Conservation (phyloP, 768 basidiomycete species). For the Gloeostereum incarnatum region DNA sequence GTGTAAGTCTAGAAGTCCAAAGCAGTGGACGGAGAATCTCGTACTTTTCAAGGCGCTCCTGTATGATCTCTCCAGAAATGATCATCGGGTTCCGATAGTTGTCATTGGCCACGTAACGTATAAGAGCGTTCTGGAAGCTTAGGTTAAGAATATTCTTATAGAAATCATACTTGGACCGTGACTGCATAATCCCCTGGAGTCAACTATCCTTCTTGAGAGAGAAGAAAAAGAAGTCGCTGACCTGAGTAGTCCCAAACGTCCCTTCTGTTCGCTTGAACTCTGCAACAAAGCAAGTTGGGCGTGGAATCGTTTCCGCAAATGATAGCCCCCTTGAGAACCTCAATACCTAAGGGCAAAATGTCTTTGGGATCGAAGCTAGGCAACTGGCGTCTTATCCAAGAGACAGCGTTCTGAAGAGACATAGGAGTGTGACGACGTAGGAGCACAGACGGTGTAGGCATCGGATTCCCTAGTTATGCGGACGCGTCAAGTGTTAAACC, state of each 20-base stretch:
- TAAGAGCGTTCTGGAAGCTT: slow-evolving; percentile 53
- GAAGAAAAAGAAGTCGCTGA: slow-evolving; percentile 23
- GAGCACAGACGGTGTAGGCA: neutral
- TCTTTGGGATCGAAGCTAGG: slow-evolving; percentile 75
- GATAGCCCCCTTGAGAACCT: slow-evolving; percentile 71
- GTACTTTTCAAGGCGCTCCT: slow-evolving; percentile 45
- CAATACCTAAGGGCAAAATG: slow-evolving; percentile 78
- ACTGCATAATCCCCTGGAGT: too few species aligned
- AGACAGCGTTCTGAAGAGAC: slow-evolving; percentile 28
- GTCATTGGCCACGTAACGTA: slow-evolving; percentile 68
- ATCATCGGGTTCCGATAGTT: slow-evolving; percentile 63
- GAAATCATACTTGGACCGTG: slow-evolving; percentile 71
- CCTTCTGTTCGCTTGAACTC: slow-evolving; percentile 77
- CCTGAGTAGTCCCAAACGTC: slow-evolving; percentile 70
- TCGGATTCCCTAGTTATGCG: neutral
- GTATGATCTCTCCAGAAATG: slow-evolving; percentile 52
- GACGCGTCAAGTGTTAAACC: too few species aligned
- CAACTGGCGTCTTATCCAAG: slow-evolving; percentile 51
- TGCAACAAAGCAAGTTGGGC: slow-evolving; percentile 66
- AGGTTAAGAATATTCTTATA: slow-evolving; percentile 76
- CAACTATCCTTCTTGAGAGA: too few species aligned
- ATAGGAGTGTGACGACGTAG: slow-evolving; percentile 13
- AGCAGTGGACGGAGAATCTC: slow-evolving; percentile 7
- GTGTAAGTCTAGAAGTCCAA: neutral
- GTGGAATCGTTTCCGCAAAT: slow-evolving; percentile 84